phyloP scores from a whole-genome alignment of 1,284 basidiomycete species.

The Cutaneotrichosporon cyanovorans region DNA sequence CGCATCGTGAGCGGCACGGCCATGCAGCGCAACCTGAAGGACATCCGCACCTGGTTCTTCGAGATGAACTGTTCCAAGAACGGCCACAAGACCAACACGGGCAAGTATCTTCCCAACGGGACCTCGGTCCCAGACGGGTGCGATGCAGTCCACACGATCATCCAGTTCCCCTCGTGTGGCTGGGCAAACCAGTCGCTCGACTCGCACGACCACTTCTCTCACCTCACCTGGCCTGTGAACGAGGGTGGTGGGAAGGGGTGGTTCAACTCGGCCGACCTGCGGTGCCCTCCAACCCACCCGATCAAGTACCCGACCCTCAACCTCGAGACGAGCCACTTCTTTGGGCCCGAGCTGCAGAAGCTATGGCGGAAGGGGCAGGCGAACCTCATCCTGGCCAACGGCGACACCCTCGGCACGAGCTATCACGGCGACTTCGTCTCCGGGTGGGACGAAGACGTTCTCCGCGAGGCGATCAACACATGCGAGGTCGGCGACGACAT shows the following conservation, averaged over 20 bases:
- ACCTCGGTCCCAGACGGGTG: conserved; percentile 29
- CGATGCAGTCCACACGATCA: conserved; percentile 14
- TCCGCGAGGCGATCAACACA: conserved; percentile 32
- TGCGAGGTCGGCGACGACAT: conserved; percentile 23
- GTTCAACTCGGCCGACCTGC: conserved; percentile 4
- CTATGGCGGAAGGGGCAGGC: conserved; percentile 14
- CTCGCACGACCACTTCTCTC: conserved; percentile 36
- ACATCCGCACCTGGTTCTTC: not conserved
- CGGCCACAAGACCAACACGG: conserved; percentile 20
- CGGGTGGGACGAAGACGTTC: conserved; percentile 19
- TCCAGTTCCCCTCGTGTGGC: conserved; percentile 39
- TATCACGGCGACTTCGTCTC: conserved; percentile 39
- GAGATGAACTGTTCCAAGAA: not conserved
- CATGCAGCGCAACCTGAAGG: not conserved
- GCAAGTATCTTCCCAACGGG: conserved; percentile 27
- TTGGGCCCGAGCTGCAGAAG: not conserved
- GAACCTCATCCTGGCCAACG: conserved; percentile 33
- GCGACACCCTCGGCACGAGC: conserved; percentile 30
- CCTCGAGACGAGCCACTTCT: conserved; percentile 20
- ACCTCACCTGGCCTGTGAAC: conserved; percentile 46
- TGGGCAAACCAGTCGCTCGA: conserved; percentile 26
- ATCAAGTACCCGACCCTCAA: conserved; percentile 40
- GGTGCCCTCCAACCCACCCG: conserved; percentile 11
- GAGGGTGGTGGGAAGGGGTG: conserved; percentile 14
- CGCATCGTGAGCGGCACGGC: conserved; percentile 45